Percentiles rank a stretch among this genome's conserved stretches.
Conservation (phyloP, 148 eudicot species). For the Vaccinium corymbosum region DNA sequence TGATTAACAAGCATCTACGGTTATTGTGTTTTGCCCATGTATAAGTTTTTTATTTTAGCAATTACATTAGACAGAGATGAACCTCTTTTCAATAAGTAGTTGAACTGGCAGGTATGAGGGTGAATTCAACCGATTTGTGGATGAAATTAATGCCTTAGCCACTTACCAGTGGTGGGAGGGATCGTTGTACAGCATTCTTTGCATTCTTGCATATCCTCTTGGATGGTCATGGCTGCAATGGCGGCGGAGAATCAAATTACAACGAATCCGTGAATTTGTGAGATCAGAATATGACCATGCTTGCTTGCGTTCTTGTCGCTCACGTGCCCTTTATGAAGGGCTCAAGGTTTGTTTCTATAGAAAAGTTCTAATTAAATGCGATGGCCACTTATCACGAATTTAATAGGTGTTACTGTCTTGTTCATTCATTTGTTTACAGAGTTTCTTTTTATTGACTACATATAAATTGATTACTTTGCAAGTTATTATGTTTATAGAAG, state of each 20-base stretch:
- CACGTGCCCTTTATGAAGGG: conserved; percentile 98
- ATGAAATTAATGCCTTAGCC: conserved; percentile 83
- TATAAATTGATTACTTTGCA: background rate
- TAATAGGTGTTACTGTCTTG: background rate
- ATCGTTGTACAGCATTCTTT: conserved; percentile 74
- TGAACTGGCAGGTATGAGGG: conserved; percentile 68
- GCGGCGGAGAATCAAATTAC: conserved; percentile 84
- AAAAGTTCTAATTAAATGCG: background rate
- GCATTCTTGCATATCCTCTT: conserved; percentile 76
- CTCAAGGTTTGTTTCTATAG: conserved; percentile 58
- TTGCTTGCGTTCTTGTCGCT: conserved; percentile 96
- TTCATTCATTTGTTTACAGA: background rate
- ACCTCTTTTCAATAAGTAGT: conserved; percentile 1
- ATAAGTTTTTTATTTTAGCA: background rate
- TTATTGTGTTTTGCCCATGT: background rate
- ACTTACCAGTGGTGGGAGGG: conserved; percentile 99
- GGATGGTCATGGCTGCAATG: conserved; percentile 99
- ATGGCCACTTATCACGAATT: background rate
- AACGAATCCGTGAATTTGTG: conserved; percentile 88
- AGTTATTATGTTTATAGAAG: background rate
- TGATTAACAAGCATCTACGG: background rate
- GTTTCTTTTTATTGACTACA: background rate
- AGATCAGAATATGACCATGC: conserved; percentile 99
- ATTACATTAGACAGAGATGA: background rate
- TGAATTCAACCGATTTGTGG: conserved; percentile 90